Conservation (phyloP, 768 basidiomycete genomes). For the Brasilioporus rufonigricans region DNA sequence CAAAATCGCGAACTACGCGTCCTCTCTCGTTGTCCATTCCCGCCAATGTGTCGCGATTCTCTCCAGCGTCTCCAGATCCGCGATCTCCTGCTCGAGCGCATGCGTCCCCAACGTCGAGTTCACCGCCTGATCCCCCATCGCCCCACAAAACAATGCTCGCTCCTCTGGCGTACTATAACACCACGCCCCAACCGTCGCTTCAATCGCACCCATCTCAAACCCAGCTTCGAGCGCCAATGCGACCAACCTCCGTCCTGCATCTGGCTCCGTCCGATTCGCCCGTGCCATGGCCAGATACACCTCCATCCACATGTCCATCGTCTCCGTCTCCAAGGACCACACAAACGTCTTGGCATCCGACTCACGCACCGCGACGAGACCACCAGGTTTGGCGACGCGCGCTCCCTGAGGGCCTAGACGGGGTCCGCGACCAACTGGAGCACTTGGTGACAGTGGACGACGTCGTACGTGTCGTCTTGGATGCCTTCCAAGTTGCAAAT, state of each 20-base stretch:
- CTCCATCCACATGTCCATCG: conserved; percentile 14
- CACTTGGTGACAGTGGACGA: too few species aligned
- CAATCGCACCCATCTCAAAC: conserved; percentile 28
- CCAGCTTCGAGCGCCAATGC: conserved; percentile 41
- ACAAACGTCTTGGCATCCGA: conserved; percentile 34
- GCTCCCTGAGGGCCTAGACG: conserved; percentile 42
- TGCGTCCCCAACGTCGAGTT: conserved; percentile 32
- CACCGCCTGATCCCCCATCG: conserved; percentile 39
- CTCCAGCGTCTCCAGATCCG: too few species aligned
- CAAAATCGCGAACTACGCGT: too few species aligned
- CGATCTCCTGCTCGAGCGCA: conserved; percentile 30
- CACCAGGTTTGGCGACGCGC: conserved; percentile 47
- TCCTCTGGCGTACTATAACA: conserved; percentile 38
- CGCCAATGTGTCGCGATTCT: too few species aligned
- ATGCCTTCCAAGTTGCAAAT: too few species aligned
- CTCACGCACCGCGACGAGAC: too few species aligned
- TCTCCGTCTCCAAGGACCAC: conserved; percentile 36
- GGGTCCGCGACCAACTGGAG: too few species aligned
- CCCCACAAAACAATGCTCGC: conserved; percentile 36
- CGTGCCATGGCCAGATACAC: conserved; percentile 37
- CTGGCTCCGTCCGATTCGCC: too few species aligned
- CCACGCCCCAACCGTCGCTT: conserved; percentile 32
- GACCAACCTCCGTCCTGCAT: conserved; percentile 38
- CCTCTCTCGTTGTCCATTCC: too few species aligned
- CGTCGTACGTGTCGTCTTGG: too few species aligned